Percentiles rank a stretch among this genome's conserved stretches.
Conservation (phyloP, 2,329 filamentous ascomycete species). For the Eutypella sp. region DNA sequence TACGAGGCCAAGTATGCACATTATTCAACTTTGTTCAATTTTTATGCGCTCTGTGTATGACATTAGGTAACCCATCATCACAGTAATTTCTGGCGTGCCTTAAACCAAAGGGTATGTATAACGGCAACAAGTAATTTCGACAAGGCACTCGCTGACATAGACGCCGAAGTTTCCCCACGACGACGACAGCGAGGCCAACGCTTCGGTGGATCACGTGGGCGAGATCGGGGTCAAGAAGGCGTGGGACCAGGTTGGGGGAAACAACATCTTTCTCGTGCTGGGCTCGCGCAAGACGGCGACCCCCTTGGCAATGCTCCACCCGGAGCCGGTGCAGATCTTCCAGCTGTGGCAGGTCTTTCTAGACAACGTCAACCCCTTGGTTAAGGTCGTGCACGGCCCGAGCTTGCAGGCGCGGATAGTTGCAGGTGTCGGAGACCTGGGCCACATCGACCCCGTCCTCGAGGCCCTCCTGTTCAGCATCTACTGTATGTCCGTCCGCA, state of each 20-base stretch:
- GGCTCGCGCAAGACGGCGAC: conserved; percentile 35
- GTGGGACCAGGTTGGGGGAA: conserved; percentile 38
- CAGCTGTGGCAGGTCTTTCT: conserved; percentile 54
- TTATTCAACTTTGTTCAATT: not conserved
- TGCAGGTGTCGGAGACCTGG: conserved; percentile 39
- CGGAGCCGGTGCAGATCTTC: conserved; percentile 39
- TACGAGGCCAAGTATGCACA: conserved; percentile 25
- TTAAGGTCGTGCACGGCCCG: conserved; percentile 55
- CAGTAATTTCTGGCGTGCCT: conserved; percentile 42
- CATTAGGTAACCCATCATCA: not conserved
- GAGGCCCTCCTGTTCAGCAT: conserved; percentile 55
- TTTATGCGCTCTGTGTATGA: not conserved
- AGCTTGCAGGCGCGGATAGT: conserved; percentile 49
- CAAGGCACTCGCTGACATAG: not conserved
- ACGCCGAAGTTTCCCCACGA: conserved; percentile 7
- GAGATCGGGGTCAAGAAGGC: conserved; percentile 35
- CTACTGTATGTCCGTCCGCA: conserved; percentile 39
- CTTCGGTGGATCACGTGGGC: conserved; percentile 20
- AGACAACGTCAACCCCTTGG: conserved; percentile 52
- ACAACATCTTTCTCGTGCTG: conserved; percentile 48
- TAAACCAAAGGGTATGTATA: conserved; percentile 35
- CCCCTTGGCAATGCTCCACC: conserved; percentile 48
- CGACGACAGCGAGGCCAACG: conserved; percentile 25
- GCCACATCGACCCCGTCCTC: conserved; percentile 32
- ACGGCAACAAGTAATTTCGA: not conserved